phyloP scores from a whole-genome alignment of 768 basidiomycete species.

The Calocybe gangraenosa region DNA sequence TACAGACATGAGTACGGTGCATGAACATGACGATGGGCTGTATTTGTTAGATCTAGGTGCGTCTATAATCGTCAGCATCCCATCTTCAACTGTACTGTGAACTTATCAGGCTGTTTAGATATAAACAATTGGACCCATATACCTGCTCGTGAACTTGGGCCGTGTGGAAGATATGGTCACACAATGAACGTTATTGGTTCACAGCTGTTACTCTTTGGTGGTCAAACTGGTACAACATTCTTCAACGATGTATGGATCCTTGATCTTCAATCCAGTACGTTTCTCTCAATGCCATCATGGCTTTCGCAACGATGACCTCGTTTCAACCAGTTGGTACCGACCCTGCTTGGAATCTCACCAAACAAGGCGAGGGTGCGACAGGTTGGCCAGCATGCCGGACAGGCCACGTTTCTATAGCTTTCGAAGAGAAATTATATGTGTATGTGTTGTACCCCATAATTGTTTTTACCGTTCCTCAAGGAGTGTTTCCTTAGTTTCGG shows the following conservation, averaged over 20 bases:
- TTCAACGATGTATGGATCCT: constrained; percentile 95
- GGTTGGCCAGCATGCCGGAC: constrained; percentile 79
- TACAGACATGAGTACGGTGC: constrained; percentile 60
- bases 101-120: too few species aligned
- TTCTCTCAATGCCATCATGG: not conserved
- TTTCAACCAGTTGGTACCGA: not conserved
- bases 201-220: constrained; percentile 93
- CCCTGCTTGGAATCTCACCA: constrained; percentile 80
- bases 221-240: constrained; percentile 93
- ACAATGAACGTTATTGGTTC: constrained; percentile 89
- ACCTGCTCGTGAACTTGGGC: constrained; percentile 67
- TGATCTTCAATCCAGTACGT: constrained; percentile 88
- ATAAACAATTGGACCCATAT: constrained; percentile 93
- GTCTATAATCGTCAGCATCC: not conserved
- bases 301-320: not conserved
- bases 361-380: constrained; percentile 53
- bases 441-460: constrained; percentile 23
- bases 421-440: constrained; percentile 83
- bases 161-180: constrained; percentile 92
- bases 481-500: constrained; percentile 74
- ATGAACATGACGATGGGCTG: constrained; percentile 86
- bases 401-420: constrained; percentile 85
- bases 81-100: constrained; percentile 40
- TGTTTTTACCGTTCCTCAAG: constrained; percentile 1
- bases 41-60: constrained; percentile 92